Conservation (phyloP, 164 flowering plant genomes). For the Chimonanthus salicifolius region DNA sequence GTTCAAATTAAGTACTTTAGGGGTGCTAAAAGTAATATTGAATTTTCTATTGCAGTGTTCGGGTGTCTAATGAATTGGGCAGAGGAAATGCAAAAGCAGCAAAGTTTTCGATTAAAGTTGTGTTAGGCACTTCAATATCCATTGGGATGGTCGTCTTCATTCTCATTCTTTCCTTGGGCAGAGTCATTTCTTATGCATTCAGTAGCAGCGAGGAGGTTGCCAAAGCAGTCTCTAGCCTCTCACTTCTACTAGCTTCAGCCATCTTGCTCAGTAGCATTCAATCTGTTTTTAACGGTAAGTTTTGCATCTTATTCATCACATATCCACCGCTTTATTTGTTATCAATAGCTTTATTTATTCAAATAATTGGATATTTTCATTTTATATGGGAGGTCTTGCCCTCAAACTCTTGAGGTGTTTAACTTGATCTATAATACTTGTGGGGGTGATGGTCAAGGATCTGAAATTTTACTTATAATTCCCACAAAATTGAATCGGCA, state of each 20-base stretch:
- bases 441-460: too few species aligned
- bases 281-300: constrained; percentile 32
- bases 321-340: background rate
- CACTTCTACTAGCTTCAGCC: constrained; percentile 26
- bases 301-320: background rate
- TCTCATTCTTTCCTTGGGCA: constrained; percentile 19
- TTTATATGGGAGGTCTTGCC: too few species aligned
- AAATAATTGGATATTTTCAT: background rate
- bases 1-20: too few species aligned
- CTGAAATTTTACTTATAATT: too few species aligned
- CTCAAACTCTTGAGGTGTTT: too few species aligned
- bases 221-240: constrained; percentile 24
- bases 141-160: constrained; percentile 25
- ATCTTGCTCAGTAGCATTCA: constrained; percentile 33
- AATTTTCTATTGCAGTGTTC: constrained; percentile 20
- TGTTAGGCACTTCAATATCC: constrained; percentile 19
- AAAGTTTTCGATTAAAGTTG: constrained; percentile 24
- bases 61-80: constrained; percentile 42
- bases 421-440: too few species aligned
- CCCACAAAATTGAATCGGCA: too few species aligned
- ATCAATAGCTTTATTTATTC: background rate
- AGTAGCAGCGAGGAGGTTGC: constrained; percentile 20
- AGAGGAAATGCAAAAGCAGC: constrained; percentile 29
- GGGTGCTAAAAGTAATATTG: too few species aligned
- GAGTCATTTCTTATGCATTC: constrained; percentile 22